Base-by-base conservation (phyloP, 257 asterid genomes). In the Fraxinus excelsior region DNA sequence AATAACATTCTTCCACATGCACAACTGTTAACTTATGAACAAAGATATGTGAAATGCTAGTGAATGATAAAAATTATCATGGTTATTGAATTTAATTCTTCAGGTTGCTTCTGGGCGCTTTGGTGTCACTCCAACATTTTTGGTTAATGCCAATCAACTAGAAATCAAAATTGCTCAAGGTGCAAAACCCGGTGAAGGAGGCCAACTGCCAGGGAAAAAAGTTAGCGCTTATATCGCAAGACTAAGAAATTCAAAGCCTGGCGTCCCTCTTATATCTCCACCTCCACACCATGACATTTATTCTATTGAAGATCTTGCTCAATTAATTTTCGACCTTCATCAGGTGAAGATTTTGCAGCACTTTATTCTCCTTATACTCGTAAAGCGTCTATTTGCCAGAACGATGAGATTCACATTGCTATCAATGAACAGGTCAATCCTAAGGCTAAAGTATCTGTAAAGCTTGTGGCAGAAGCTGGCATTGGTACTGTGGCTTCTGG, bases 221-320 rank as follows among this genome's bases (percentile, higher is more conserved):
- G 99, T 96, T 72, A 91, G 99, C 70, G 96, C 98, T 69, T 96
- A 96, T 83, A 96, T 96, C 66, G 99, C 98, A 56, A 88, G 97
- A 82, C 84, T 96, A 82, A 89, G 99, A 86, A 96, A 90, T 84
- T 96, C 98, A 67, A 96, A 96, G 82, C 99, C 99, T 11, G 99
- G 99, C 78, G 98, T 96, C 46, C 99, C 99, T 74, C 97, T 96
- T 74, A 96, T 96, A 84, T 96, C 99, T 49, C 98, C 99, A 21
- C 99, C 99, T 75, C 99, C 99, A 40, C 99, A 96, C 87, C 99
- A 96, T 71, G 99, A 96, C 79, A 96, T 93, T 78, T 96, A 96
- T 82, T 96, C 99, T 69, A 96, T 93, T n/a, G 99, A 96, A 87
- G 99, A 96, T 91, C 99, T 96, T 78, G 99, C 99, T 64, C 99